These are phyloP conservation scores for Amoebophrya sp. DNA, from an alignment of 169 alveolate genomes.

Conservation along the genomic window DNA sequence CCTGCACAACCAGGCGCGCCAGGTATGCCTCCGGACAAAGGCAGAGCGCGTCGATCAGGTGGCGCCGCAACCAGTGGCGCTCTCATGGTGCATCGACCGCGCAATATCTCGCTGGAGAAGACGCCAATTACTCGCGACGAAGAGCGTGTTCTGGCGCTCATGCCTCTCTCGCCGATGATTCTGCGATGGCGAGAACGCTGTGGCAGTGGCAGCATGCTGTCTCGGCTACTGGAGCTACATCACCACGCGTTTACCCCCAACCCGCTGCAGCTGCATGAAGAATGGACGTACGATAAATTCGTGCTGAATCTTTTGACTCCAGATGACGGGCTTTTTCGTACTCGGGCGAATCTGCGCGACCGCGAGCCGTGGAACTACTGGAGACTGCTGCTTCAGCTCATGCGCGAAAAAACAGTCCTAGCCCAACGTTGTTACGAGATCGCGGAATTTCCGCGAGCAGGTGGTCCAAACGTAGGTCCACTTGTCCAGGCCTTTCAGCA, in stretches of 20 bases:
- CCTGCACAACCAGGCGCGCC: no score
- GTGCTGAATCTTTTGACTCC: background rate
- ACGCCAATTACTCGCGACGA: background rate
- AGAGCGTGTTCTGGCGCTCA: background rate
- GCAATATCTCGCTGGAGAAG: background rate
- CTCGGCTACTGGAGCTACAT: background rate
- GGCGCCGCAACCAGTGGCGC: no score
- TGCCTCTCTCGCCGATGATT: background rate
- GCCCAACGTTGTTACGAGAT: background rate
- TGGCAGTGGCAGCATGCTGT: background rate
- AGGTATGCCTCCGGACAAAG: no score
- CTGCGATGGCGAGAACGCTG: background rate
- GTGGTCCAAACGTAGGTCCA: no score
- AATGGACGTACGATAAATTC: background rate
- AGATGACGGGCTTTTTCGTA: constrained; percentile 9
- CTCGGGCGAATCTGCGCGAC: background rate
- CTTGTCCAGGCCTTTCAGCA: no score
- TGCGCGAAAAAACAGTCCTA: background rate
- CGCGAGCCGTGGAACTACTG: constrained; percentile 18
- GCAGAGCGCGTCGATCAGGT: no score
- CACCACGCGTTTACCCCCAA: background rate
- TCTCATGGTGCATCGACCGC: no score
- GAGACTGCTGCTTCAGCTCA: background rate
- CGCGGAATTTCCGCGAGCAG: background rate
- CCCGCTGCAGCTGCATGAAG: background rate